phyloP scores from a whole-genome alignment of 1,284 basidiomycete genomes.

The Cryptococcus amylolentus region DNA sequence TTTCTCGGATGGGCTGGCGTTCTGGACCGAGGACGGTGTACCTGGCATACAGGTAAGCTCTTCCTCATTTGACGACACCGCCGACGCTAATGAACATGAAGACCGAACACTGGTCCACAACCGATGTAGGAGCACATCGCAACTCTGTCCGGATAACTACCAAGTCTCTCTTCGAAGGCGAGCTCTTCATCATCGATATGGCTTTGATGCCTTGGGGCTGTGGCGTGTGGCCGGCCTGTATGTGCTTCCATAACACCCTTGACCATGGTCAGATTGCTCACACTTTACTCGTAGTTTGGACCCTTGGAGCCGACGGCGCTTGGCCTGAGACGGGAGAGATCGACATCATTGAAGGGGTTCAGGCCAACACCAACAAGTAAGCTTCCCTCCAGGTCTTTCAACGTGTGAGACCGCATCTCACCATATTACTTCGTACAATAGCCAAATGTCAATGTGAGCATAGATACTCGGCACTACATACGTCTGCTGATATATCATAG shows the following conservation, averaged over 20 bases:
- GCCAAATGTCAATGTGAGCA: conserved; percentile 43
- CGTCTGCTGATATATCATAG: conserved; percentile 9
- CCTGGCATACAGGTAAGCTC: conserved; percentile 37
- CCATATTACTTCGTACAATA: conserved; percentile 4
- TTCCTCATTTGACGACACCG: background rate
- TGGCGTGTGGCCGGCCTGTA: conserved; percentile 73
- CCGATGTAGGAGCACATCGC: conserved; percentile 22
- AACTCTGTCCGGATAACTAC: conserved; percentile 63
- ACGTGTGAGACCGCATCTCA: conserved; percentile 2
- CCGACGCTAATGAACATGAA: conserved; percentile 5
- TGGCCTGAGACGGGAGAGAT: conserved; percentile 48
- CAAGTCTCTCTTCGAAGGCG: conserved; percentile 62
- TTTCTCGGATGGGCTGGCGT: conserved; percentile 28
- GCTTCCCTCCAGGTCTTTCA: conserved; percentile 1
- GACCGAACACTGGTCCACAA: conserved; percentile 38
- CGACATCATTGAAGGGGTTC: conserved; percentile 47
- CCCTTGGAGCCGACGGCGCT: conserved; percentile 34
- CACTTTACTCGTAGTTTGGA: conserved; percentile 35
- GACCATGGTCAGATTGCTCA: too few relatives aligned
- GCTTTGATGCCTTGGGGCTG: conserved; percentile 72
- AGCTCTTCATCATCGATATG: conserved; percentile 76
- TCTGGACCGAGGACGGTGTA: conserved; percentile 31
- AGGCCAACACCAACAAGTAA: conserved; percentile 39
- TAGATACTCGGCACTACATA: background rate
- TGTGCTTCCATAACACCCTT: conserved; percentile 6